These are phyloP conservation scores for Colletotrichum paranaense DNA, from an alignment of 2,329 filamentous ascomycete species.

Conservation along the genomic window DNA sequence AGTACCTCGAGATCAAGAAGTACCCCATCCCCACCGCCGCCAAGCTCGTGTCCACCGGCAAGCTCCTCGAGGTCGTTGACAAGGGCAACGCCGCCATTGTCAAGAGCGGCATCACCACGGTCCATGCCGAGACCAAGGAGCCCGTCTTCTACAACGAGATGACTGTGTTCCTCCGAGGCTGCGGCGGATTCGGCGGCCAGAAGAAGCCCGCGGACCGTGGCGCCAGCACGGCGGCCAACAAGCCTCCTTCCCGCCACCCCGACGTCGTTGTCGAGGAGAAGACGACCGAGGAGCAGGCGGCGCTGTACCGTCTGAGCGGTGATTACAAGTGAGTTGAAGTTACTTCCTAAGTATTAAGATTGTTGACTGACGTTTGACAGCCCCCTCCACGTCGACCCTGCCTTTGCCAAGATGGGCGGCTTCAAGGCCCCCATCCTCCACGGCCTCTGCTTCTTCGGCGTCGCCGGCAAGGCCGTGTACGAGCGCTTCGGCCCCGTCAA, in stretches of 20 bases:
- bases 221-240: slow-evolving; percentile 82
- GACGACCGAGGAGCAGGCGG: slow-evolving; percentile 91
- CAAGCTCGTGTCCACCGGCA: slow-evolving; percentile 79
- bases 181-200: slow-evolving; percentile 88
- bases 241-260: slow-evolving; percentile 79
- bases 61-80: slow-evolving; percentile 93
- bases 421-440: slow-evolving; percentile 96
- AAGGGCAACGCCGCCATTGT: slow-evolving; percentile 92
- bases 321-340: slow-evolving; percentile 77
- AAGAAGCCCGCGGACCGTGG: slow-evolving; percentile 83
- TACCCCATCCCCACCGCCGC: slow-evolving; percentile 90
- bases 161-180: slow-evolving; percentile 91
- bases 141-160: slow-evolving; percentile 97
- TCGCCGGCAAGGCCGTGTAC: slow-evolving; percentile 90
- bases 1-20: slow-evolving; percentile 94
- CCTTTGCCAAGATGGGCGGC: slow-evolving; percentile 93
- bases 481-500: slow-evolving; percentile 84
- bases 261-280: slow-evolving; percentile 87
- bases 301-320: slow-evolving; percentile 90
- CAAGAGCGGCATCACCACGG: slow-evolving; percentile 82
- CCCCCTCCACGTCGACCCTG: slow-evolving; percentile 94
- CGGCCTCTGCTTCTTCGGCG: slow-evolving; percentile 95
- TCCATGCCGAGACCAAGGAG: slow-evolving; percentile 86
- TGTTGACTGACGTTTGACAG: slow-evolving; percentile 43
- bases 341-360: background rate